Conservation (phyloP, 257 asterid genomes). For the Solanum acaule region DNA sequence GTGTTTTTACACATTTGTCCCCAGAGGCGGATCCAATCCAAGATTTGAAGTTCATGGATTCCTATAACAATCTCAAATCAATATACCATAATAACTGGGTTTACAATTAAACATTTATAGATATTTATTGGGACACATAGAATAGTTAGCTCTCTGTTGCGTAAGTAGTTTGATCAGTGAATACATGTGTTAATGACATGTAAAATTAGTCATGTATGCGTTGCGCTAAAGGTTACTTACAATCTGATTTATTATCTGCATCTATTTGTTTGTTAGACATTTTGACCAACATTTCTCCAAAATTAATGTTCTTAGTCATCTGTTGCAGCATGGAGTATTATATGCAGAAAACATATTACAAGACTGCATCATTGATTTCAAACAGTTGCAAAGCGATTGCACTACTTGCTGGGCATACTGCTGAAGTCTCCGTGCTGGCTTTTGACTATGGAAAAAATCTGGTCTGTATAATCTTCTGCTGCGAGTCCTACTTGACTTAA, state of each 20-base stretch:
- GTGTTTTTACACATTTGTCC: background rate
- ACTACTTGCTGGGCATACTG: slow-evolving; percentile 86
- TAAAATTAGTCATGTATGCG: background rate
- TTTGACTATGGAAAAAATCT: slow-evolving; percentile 89
- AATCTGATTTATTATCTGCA: background rate
- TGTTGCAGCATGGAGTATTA: slow-evolving; percentile 76
- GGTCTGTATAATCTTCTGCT: slow-evolving; percentile 33
- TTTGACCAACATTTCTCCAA: background rate
- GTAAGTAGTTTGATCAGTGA: background rate
- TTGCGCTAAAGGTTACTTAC: background rate
- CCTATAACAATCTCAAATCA: background rate
- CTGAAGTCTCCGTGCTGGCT: slow-evolving; percentile 82
- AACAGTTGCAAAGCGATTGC: slow-evolving; percentile 92
- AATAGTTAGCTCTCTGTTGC: background rate
- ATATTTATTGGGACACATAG: background rate
- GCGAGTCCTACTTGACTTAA: background rate
- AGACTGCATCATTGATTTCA: slow-evolving; percentile 93
- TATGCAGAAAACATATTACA: slow-evolving; percentile 93
- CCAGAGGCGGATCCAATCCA: background rate
- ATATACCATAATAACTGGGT: background rate
- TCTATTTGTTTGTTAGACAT: background rate
- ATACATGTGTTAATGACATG: background rate
- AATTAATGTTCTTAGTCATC: background rate
- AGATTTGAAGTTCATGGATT: background rate
- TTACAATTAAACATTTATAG: background rate